Conservation (phyloP, 805 yeast species). For the Wickerhamiella parazyma region DNA sequence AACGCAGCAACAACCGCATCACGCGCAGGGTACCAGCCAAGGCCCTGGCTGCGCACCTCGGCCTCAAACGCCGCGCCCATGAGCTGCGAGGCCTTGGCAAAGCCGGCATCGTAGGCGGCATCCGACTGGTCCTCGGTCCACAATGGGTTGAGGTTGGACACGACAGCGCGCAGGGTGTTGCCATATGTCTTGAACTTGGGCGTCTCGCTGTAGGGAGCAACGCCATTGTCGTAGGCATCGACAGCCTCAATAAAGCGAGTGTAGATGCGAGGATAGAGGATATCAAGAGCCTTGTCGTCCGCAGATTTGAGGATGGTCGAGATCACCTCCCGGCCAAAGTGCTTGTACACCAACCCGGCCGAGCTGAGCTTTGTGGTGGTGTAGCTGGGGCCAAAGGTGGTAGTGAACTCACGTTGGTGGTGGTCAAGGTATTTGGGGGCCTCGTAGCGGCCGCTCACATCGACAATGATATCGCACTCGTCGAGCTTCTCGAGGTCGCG, state of each 20-base stretch:
- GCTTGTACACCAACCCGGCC: constrained; percentile 84
- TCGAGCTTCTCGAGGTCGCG: constrained; percentile 77
- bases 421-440: constrained; percentile 81
- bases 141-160: constrained; percentile 68
- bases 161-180: constrained; percentile 64
- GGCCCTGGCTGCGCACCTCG: constrained; percentile 56
- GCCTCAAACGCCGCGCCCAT: constrained; percentile 74
- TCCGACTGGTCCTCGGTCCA: constrained; percentile 66
- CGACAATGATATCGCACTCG: constrained; percentile 80
- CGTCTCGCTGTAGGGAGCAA: constrained; percentile 41
- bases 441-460: constrained; percentile 87
- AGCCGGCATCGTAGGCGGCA: constrained; percentile 46
- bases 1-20: constrained; percentile 61
- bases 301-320: constrained; percentile 33
- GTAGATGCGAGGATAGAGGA: constrained; percentile 66
- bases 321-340: constrained; percentile 31
- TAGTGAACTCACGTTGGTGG: constrained; percentile 84
- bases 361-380: constrained; percentile 73
- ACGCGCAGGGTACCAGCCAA: constrained; percentile 87
- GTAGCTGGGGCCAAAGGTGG: constrained; percentile 44
- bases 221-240: constrained; percentile 92
- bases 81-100: constrained; percentile 55
- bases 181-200: constrained; percentile 60
- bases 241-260: constrained; percentile 77
- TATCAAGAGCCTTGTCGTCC: constrained; percentile 35